Evolutionary conservation across 2,329 filamentous ascomycete species (phyloP).

Genomic region (Epichloe glyceriae): DNA sequence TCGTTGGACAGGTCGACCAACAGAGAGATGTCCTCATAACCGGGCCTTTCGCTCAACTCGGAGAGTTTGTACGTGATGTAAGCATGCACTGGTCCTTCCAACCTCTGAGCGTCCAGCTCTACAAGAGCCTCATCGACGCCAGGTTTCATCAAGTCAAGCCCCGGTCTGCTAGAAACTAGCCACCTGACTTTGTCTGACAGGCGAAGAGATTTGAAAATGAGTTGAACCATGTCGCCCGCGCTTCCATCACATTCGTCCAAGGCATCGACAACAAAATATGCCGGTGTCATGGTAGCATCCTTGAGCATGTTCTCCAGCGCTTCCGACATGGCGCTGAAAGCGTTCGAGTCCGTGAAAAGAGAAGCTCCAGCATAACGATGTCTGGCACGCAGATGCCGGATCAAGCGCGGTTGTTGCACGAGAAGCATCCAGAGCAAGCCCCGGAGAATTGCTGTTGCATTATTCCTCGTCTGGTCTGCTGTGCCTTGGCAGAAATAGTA

Average conservation of each 20-base stretch:
- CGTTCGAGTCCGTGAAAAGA: slow-evolving; percentile 26
- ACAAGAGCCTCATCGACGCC: slow-evolving; percentile 21
- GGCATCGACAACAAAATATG: slow-evolving; percentile 32
- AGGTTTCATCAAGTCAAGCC: slow-evolving; percentile 13
- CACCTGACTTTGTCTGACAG: slow-evolving; percentile 21
- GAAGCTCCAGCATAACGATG: slow-evolving; percentile 19
- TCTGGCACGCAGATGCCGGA: slow-evolving; percentile 22
- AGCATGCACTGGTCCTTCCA: slow-evolving; percentile 21
- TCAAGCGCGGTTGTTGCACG: slow-evolving; percentile 15
- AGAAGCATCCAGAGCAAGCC: slow-evolving; percentile 27
- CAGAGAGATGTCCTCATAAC: slow-evolving; percentile 2
- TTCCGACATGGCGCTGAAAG: slow-evolving; percentile 18
- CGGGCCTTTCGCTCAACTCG: neutral
- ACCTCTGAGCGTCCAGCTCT: slow-evolving; percentile 23
- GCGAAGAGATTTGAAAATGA: slow-evolving; percentile 19
- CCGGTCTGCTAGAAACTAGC: slow-evolving; percentile 27
- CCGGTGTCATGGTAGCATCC: slow-evolving; percentile 19
- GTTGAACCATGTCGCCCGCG: slow-evolving; percentile 19
- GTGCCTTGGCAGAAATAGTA: slow-evolving; percentile 31
- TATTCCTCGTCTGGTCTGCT: slow-evolving; percentile 18
- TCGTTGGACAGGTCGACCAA: slow-evolving; percentile 5
- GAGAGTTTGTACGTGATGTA: slow-evolving; percentile 25
- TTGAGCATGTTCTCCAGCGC: slow-evolving; percentile 28
- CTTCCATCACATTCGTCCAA: slow-evolving; percentile 32
- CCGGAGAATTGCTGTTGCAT: slow-evolving; percentile 22